Evolutionary conservation across 2,329 filamentous ascomycete genomes (phyloP).

Genomic region (Penicillium sp.): DNA sequence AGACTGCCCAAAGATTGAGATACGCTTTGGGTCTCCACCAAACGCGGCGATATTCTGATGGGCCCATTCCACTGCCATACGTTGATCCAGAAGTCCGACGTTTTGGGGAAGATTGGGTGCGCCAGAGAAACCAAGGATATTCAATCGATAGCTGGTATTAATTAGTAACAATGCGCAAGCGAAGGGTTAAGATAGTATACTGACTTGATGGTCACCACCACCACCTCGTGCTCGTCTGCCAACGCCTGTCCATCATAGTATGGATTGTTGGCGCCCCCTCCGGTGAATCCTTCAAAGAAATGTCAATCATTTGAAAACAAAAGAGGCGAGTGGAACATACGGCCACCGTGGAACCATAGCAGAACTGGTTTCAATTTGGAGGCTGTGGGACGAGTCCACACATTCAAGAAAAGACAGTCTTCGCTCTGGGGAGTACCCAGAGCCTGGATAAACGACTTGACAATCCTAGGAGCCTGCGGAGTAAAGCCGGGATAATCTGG

Average conservation of each 20-base stretch:
- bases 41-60: slow-evolving; percentile 51
- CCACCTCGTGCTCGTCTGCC: slow-evolving; percentile 38
- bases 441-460: slow-evolving; percentile 22
- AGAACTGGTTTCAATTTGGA: slow-evolving; percentile 37
- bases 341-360: slow-evolving; percentile 44
- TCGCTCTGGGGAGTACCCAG: slow-evolving; percentile 30
- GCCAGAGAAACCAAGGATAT: slow-evolving; percentile 44
- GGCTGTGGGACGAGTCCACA: slow-evolving; percentile 28
- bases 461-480: slow-evolving; percentile 18
- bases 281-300: slow-evolving; percentile 31
- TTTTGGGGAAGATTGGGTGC: slow-evolving; percentile 40
- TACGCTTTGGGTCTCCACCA: slow-evolving; percentile 49
- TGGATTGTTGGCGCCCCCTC: slow-evolving; percentile 36
- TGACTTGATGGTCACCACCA: slow-evolving; percentile 44
- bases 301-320: not conserved
- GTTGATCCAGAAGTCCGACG: slow-evolving; percentile 53
- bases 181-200: not conserved
- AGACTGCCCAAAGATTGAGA: slow-evolving; percentile 50
- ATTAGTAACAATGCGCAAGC: not conserved
- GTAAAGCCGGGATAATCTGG: slow-evolving; percentile 24
- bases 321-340: slow-evolving; percentile 22
- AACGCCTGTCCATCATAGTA: slow-evolving; percentile 40
- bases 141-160: slow-evolving; percentile 34
- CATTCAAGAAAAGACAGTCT: slow-evolving; percentile 39
- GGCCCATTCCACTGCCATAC: slow-evolving; percentile 53